Conservation (phyloP, 768 basidiomycete species). For the Hebeloma cylindrosporum region DNA sequence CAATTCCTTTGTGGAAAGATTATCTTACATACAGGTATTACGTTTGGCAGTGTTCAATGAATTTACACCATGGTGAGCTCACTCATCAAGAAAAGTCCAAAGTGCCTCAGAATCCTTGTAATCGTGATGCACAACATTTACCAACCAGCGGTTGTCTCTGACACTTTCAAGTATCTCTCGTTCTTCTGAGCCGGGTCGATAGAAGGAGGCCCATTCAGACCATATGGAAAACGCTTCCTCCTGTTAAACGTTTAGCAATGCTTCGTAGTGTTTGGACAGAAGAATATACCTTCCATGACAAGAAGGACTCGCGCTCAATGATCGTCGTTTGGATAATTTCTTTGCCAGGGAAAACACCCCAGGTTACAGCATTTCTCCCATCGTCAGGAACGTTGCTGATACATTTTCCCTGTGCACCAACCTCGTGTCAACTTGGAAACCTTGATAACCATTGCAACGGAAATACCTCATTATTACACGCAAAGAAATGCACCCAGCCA, state of each 20-base stretch:
- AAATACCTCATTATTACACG: constrained; percentile 71
- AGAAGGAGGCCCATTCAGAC: constrained; percentile 91
- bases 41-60: too few species aligned
- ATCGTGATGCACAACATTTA: constrained; percentile 92
- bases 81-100: constrained; percentile 79
- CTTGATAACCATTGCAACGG: neutral
- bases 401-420: constrained; percentile 78
- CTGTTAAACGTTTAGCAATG: constrained; percentile 38
- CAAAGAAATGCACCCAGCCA: constrained; percentile 83
- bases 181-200: constrained; percentile 71
- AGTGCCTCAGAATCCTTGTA: constrained; percentile 76
- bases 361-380: constrained; percentile 93
- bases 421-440: too few species aligned
- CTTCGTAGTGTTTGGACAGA: neutral
- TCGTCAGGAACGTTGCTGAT: constrained; percentile 76
- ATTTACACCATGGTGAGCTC: neutral
- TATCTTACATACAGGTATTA: too few species aligned
- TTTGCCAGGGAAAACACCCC: constrained; percentile 97
- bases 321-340: constrained; percentile 96
- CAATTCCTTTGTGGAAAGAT: too few species aligned
- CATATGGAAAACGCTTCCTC: constrained; percentile 97
- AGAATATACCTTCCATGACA: constrained; percentile 85
- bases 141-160: constrained; percentile 78
- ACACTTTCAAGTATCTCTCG: constrained; percentile 73
- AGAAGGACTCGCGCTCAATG: constrained; percentile 92